Evolutionary conservation across 306 rosid species (phyloP).

Genomic region (Prunus salicina): DNA sequence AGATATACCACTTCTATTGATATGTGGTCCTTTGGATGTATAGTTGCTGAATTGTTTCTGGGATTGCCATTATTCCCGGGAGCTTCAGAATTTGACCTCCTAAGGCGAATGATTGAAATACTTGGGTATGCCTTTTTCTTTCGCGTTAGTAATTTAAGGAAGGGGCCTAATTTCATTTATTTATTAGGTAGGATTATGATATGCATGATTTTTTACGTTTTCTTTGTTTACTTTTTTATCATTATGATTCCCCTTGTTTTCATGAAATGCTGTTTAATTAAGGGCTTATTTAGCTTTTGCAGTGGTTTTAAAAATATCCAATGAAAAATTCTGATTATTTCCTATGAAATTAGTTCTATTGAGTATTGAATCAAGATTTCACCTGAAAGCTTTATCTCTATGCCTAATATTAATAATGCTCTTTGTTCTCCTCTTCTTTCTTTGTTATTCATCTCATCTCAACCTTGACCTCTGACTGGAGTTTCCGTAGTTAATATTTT

Average conservation of each 20-base stretch:
- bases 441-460: background rate
- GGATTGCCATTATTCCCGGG: conserved; percentile 98
- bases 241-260: background rate
- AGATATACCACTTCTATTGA: conserved; percentile 97
- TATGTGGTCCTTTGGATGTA: conserved; percentile 99
- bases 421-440: background rate
- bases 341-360: background rate
- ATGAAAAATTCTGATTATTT: background rate
- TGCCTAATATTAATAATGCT: background rate
- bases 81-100: conserved; percentile 96
- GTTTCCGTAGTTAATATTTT: background rate
- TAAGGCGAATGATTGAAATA: conserved; percentile 87
- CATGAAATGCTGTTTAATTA: background rate
- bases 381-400: background rate
- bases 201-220: background rate
- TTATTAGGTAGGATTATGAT: background rate
- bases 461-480: background rate
- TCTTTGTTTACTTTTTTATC: background rate
- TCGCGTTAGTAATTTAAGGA: background rate
- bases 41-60: conserved; percentile 94
- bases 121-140: conserved; percentile 71
- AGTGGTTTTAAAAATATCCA: background rate
- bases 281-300: no score
- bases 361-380: background rate
- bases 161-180: background rate